Conservation (phyloP, 768 basidiomycete genomes). For the Gloeostereum incarnatum region DNA sequence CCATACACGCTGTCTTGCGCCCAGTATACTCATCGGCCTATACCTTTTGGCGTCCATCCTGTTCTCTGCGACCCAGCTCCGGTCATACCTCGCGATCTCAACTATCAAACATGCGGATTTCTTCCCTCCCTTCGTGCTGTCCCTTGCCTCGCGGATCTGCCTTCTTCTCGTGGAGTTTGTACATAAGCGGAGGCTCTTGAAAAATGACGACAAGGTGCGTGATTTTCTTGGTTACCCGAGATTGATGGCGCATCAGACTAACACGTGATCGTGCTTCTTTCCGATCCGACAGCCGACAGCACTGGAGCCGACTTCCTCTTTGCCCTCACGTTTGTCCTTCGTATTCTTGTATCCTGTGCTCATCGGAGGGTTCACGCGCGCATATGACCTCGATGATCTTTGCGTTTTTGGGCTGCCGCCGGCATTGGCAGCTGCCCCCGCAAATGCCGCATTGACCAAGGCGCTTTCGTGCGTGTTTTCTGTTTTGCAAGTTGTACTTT, state of each 20-base stretch:
- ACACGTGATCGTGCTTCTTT: no score
- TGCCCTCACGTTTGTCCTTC: conserved; percentile 1
- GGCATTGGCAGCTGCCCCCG: conserved; percentile 1
- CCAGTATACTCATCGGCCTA: conserved; percentile 1
- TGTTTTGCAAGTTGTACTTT: no score
- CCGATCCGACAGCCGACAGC: conserved; percentile 1
- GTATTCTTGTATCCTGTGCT: conserved; percentile 3
- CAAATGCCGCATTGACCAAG: conserved; percentile 2
- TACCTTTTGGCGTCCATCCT: neutral
- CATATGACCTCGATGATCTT: conserved; percentile 4
- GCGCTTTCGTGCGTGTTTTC: neutral
- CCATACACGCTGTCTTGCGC: conserved; percentile 2
- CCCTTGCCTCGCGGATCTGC: conserved; percentile 1
- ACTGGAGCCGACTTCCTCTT: conserved; percentile 2
- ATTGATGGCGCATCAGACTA: no score
- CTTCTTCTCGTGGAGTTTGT: conserved; percentile 1
- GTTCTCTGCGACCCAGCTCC: conserved; percentile 5
- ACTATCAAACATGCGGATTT: neutral
- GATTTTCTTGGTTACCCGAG: no score
- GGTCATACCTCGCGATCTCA: conserved; percentile 2
- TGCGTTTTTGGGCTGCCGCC: conserved; percentile 4
- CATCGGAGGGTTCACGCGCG: conserved; percentile 1
- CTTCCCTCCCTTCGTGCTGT: conserved; percentile 3
- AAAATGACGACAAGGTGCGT: conserved; percentile 1
- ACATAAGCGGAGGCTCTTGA: conserved; percentile 3